Percentiles rank a stretch among this genome's conserved stretches.
These are phyloP conservation scores for Aspergillus kassunensis DNA, from an alignment of 495 filamentous ascomycete species.

Conservation along the genomic window DNA sequence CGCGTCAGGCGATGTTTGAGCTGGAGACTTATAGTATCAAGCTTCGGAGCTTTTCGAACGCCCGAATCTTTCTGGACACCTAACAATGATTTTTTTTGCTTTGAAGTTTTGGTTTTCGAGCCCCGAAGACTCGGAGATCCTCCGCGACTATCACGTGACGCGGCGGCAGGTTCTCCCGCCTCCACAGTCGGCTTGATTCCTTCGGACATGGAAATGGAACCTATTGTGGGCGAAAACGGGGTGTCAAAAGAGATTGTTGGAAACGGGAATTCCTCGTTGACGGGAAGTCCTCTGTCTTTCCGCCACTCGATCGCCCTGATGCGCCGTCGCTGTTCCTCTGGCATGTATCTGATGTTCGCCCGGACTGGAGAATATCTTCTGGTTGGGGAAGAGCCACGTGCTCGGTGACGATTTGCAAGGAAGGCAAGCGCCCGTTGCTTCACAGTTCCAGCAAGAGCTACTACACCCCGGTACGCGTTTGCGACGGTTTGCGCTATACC, in stretches of 20 bases:
- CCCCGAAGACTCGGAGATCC: background rate
- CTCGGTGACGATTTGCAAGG: background rate
- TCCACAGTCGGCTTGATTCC: background rate
- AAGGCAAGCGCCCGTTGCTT: conserved; percentile 6
- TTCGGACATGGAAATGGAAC: background rate
- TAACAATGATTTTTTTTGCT: background rate
- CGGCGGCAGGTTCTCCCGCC: no score
- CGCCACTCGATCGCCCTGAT: conserved; percentile 12
- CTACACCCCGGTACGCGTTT: conserved; percentile 8
- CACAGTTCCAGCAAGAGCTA: conserved; percentile 2
- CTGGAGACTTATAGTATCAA: conserved; percentile 7
- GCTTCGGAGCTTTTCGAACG: background rate
- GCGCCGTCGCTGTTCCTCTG: conserved; percentile 14
- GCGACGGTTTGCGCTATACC: conserved; percentile 6
- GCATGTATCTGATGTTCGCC: conserved; percentile 7
- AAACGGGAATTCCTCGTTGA: conserved; percentile 12
- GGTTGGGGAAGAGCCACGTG: background rate
- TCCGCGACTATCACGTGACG: no score
- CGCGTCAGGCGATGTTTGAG: conserved; percentile 6
- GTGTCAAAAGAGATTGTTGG: conserved; percentile 11
- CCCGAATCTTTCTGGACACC: no score
- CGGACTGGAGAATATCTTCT: conserved; percentile 7
- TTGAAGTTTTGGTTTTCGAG: background rate
- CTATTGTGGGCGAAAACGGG: conserved; percentile 2
- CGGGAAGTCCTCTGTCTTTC: conserved; percentile 8